A percentile compares a stretch with the other conserved stretches of the same genome.
These are phyloP conservation scores for Puccinia polysora DNA, from an alignment of 1,284 basidiomycete species.

Conservation along the genomic window DNA sequence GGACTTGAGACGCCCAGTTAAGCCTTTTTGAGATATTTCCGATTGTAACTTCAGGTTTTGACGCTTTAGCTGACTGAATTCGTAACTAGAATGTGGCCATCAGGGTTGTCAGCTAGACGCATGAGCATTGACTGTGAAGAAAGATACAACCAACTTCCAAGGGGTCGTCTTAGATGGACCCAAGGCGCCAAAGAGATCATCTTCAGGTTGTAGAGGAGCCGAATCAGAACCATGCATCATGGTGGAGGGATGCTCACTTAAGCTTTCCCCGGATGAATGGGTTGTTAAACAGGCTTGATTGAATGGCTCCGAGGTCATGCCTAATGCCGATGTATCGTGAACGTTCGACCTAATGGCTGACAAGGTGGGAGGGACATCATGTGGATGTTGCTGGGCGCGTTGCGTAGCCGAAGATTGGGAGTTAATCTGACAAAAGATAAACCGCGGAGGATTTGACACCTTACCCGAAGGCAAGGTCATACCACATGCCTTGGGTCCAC, in stretches of 20 bases:
- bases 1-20: not conserved
- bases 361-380: too few species aligned
- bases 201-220: not conserved
- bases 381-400: not conserved
- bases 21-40: conserved; percentile 1
- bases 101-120: not conserved
- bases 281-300: too few species aligned
- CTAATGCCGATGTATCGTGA: too few species aligned
- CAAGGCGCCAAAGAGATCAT: conserved; percentile 9
- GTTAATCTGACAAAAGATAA: conserved; percentile 27
- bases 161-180: conserved; percentile 13
- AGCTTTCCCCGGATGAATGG: too few species aligned
- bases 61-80: conserved; percentile 24
- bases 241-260: too few species aligned
- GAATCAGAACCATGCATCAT: too few species aligned
- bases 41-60: conserved; percentile 2
- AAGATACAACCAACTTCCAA: conserved; percentile 16
- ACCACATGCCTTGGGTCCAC: not conserved
- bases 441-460: not conserved
- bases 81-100: not conserved
- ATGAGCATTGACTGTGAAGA: not conserved
- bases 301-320: too few species aligned
- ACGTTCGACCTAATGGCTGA: too few species aligned
- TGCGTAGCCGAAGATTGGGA: not conserved
- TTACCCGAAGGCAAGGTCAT: not conserved